Percentiles rank a stretch among this genome's conserved stretches.
Evolutionary conservation across 2,329 filamentous ascomycete species (phyloP).

Genomic region (Trichoderma sp.): DNA sequence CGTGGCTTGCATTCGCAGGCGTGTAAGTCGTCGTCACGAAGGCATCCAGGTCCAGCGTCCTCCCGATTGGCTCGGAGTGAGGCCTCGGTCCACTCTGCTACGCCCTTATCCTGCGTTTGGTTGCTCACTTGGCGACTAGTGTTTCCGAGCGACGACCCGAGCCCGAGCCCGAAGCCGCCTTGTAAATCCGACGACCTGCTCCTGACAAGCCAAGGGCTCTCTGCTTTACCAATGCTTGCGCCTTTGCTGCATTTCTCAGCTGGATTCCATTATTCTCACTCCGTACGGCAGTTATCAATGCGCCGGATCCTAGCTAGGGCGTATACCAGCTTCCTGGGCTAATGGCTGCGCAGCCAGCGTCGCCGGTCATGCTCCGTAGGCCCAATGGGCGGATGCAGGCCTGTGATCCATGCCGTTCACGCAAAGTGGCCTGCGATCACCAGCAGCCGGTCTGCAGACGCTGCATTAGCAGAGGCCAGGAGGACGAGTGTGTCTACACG

Average conservation of each 20-base stretch:
- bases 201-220: not conserved
- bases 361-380: conserved; percentile 30
- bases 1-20: not conserved
- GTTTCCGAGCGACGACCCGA: conserved; percentile 26
- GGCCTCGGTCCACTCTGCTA: not conserved
- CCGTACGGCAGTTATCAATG: not conserved
- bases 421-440: conserved; percentile 47
- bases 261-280: not conserved
- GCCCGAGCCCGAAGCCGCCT: conserved; percentile 32
- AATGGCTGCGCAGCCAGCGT: conserved; percentile 3
- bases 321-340: not conserved
- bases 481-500: conserved; percentile 39
- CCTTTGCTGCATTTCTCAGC: not conserved
- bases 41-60: not conserved
- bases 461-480: conserved; percentile 40
- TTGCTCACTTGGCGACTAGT: not conserved
- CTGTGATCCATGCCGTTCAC: conserved; percentile 40
- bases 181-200: not conserved
- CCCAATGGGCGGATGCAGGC: conserved; percentile 31
- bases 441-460: conserved; percentile 41
- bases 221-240: not conserved
- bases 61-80: not conserved
- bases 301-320: not conserved
- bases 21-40: not conserved
- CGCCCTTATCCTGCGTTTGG: not conserved